Evolutionary conservation across 768 basidiomycete genomes (phyloP), one percentile per base, ranked within the genome.

Genomic region (Lactifluus pinguis): DNA sequence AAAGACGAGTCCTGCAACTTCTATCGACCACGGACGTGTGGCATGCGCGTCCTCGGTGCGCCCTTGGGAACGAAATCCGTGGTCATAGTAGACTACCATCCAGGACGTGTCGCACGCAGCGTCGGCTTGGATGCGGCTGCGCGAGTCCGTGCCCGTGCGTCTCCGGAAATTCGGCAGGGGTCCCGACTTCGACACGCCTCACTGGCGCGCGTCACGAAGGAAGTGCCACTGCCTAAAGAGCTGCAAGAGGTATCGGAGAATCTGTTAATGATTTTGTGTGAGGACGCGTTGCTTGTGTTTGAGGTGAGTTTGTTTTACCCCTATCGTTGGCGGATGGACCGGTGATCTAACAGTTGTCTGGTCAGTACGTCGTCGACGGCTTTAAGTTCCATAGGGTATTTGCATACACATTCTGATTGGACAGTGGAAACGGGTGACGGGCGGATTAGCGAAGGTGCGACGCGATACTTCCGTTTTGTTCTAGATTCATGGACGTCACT

Each of bases 261-360:
- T 21, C 55, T 47, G n/a, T 58, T 51, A 56, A 58, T 39, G 45
- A 58, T 62, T 55, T 29, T 61, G 36, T 61, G 60, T 14, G 60
- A 61, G 51, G 60, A 61, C 32, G 60, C 55, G 55, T 49, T 62
- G 44, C 45, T 62, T 14, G 61, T 55, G 7, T 62, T 62, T n/a
- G 61, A 62, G 51, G 61, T 62, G 45, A 52, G 55, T 60, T 2
- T 30, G 30, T 39, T 30, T 17, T 8, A 6, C 6, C n/a, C 38
- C 39, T 19, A 3, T 39, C 11, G 6, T n/a, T 25, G 30, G 49
- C 14, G 29, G 36, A 19, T 15, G 49, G 3, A 32, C 25, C 25
- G 25, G 25, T 25, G 25, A 25, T 25, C 25, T 25, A 25, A 25
- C 25, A 25, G 25, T 25, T 25, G 25, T 25, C 25, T 50, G 41